These are phyloP conservation scores for Schizosaccharomyces japonicus DNA, from an alignment of 805 yeast genomes.

Conservation along the genomic window DNA sequence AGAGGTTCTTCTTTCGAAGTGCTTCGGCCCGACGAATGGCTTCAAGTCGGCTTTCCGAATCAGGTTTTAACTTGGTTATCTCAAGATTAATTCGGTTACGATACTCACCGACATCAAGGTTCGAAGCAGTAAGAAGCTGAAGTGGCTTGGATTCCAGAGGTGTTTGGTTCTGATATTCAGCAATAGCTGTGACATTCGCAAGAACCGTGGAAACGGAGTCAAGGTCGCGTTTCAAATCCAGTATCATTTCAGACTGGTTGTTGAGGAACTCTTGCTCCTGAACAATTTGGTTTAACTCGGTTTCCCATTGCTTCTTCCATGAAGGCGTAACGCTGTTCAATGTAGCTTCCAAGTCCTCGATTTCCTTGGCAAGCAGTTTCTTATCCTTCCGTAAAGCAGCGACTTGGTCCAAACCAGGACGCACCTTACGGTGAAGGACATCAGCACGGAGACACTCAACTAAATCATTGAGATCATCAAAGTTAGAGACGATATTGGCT, in stretches of 20 bases:
- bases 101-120: conserved; percentile 8
- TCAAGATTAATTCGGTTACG: conserved; percentile 55
- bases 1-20: conserved; percentile 39
- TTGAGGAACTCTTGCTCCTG: conserved; percentile 86
- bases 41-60: conserved; percentile 62
- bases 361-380: conserved; percentile 27
- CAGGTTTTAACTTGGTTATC: conserved; percentile 55
- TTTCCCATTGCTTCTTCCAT: conserved; percentile 84
- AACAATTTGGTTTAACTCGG: conserved; percentile 67
- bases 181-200: conserved; percentile 40
- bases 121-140: background rate
- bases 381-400: conserved; percentile 43
- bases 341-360: conserved; percentile 33
- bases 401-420: conserved; percentile 54
- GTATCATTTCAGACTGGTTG: conserved; percentile 64
- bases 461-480: conserved; percentile 77
- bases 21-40: conserved; percentile 79
- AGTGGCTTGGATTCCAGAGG: conserved; percentile 17
- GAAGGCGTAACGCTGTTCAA: conserved; percentile 49
- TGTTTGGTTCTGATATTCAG: conserved; percentile 21
- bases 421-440: conserved; percentile 74
- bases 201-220: conserved; percentile 13
- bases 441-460: conserved; percentile 76
- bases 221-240: conserved; percentile 60
- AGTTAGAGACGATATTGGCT: conserved; percentile 46